Evolutionary conservation across 2,329 filamentous ascomycete genomes (phyloP), one percentile per base, ranked within the genome.

Genomic region (Sclerotinia sclerotiorum): DNA sequence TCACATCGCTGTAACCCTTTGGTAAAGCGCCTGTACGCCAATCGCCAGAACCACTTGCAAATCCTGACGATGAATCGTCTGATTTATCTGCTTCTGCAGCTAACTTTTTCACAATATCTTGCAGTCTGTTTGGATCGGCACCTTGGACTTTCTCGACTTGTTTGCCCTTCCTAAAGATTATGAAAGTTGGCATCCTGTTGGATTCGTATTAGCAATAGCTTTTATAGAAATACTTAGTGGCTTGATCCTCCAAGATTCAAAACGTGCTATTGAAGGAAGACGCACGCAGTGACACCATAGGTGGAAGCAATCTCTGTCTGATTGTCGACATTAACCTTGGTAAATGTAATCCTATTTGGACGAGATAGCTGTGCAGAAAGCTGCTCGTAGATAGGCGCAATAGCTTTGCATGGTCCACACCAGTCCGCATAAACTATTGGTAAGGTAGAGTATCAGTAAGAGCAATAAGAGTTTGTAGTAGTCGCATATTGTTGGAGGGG

Each of bases 391-490:
- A 93, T 80, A 24, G 94, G 92, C 7, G 90, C 91, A 73, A 98
- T 93, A 72, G 87, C 84, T 75, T 92, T 91, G 85, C 93, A 97
- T 76, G 93, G 91, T 46, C 83, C 89, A 77, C 91, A 97, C 89
- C 91, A 95, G 76, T 92, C 89, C 76, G 93, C 92, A 76, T 92
- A 94, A 84, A 97, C 93, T 97, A 75, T 62, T 19, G 21, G 66
- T 8, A 35, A 44, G 44, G 60, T 19, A 24, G 17, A 46, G 27
- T 73, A 68, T 72, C 69, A 54, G 68, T 52, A 65, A 67, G 67
- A 64, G 70, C 63, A 17, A 56, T 32, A 58, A 19, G 49, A 46
- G n/a, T 57, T 21, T 29, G 44, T 27, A 21, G 64, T 19, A 35
- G 52, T 10, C 27, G 39, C 11, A 70, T 63, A 74, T 74, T 71